Percentiles rank a stretch among this genome's conserved stretches.
Evolutionary conservation across 1,284 basidiomycete genomes (phyloP).

Genomic region (Puccinia triticina): DNA sequence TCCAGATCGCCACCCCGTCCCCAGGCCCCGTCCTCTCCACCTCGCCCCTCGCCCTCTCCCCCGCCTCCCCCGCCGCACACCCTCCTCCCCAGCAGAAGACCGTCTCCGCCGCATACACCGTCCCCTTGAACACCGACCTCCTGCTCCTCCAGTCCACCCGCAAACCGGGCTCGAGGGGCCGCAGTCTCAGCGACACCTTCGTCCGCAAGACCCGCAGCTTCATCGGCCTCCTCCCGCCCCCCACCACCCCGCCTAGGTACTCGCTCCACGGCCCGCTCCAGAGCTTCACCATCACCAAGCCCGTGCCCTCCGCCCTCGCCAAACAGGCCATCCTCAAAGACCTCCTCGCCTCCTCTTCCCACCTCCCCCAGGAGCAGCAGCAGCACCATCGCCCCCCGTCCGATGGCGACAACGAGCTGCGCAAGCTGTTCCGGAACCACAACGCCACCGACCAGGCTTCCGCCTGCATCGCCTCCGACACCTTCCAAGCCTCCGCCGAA

Average conservation of each 20-base stretch:
- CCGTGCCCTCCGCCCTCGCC: neutral
- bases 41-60: neutral
- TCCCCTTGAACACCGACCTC: neutral
- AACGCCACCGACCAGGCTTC: neutral
- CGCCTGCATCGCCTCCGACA: neutral
- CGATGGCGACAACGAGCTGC: neutral
- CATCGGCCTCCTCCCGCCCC: neutral
- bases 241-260: neutral
- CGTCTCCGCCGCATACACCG: neutral
- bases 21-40: neutral
- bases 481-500: neutral
- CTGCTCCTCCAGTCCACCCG: neutral
- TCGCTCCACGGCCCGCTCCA: neutral
- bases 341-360: neutral
- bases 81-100: neutral
- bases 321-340: neutral
- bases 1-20: neutral
- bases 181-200: conserved; percentile 46
- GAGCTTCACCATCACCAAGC: neutral
- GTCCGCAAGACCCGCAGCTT: neutral
- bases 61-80: neutral
- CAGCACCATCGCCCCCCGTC: neutral
- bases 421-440: neutral
- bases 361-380: neutral
- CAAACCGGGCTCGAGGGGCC: neutral